Evolutionary conservation across 2,329 filamentous ascomycete species (phyloP), one percentile per base, ranked within the genome.

Genomic region (Thermothelomyces thermophilus): DNA sequence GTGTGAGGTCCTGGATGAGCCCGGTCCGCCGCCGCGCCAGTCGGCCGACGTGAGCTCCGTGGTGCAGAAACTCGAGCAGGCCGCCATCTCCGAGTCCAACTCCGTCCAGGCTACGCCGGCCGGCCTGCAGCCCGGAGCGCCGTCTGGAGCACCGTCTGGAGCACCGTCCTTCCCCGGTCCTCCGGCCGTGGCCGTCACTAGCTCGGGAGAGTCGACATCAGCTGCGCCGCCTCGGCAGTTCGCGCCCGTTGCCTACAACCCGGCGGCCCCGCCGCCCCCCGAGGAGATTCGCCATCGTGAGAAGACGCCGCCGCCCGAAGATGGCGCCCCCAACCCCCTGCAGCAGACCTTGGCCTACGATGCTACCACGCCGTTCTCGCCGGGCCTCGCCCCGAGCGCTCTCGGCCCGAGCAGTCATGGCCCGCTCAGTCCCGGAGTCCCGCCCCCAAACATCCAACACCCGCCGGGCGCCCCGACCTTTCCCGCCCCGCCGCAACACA

Each of bases 231-330:
- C 63, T 51, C 64, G 64, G 51, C 66, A 71, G 59, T 84, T 82
- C 58, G 73, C 68, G 7, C 83, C 84, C 0, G 81, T 87, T 70
- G 79, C 84, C 2, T 90, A 90, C 63, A 90, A 90, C 62, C 87
- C 87, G 3, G 86, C 87, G 0, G 86, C 86, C 1, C 87, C 87
- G 4, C 76, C 85, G 0, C 84, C 85, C 0, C 85, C 86, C 0
- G 86, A 90, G 64, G 73, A 78, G 19, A 81, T 90, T 45, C 73
- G 76, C 17, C 80, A 87, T 64, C 77, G 87, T 41, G 87, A 90
- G 66, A 90, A 90, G 74, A 91, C 87, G 0, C 87, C 86, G 1
- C 86, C 87, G 3, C 84, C 84, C 3, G 78, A 83, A 30, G 86
- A 90, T 59, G 80, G 74, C 34, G 77, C 73, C 11, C 69, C 73